Conservation (phyloP, 495 filamentous ascomycete genomes). For the Choiromyces venosus region DNA sequence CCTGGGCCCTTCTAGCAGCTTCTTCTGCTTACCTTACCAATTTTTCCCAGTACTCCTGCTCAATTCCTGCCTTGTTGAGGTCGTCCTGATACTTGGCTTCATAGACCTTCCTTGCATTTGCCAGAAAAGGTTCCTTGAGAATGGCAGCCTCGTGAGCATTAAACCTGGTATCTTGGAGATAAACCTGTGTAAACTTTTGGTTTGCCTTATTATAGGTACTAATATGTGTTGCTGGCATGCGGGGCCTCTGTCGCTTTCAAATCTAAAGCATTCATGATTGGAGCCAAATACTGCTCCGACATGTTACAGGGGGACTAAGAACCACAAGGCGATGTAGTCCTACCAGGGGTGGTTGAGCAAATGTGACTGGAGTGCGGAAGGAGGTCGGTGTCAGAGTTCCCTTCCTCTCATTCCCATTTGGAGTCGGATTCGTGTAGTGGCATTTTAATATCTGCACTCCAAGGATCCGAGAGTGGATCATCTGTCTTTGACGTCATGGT, state of each 20-base stretch:
- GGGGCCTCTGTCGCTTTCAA: constrained; percentile 40
- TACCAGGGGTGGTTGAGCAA: constrained; percentile 13
- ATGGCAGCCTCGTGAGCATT: constrained; percentile 33
- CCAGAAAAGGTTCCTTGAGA: constrained; percentile 35
- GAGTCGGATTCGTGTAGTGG: constrained; percentile 32
- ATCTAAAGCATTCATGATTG: constrained; percentile 28
- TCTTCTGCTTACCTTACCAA: constrained; percentile 26
- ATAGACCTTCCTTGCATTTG: constrained; percentile 32
- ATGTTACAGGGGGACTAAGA: constrained; percentile 24
- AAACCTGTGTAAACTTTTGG: constrained; percentile 33
- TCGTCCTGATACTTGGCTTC: constrained; percentile 31
- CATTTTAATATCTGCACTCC: constrained; percentile 17
- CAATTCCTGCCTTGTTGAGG: constrained; percentile 16
- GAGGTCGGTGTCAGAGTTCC: constrained; percentile 24
- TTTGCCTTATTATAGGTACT: constrained; percentile 20
- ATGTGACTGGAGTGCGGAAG: constrained; percentile 18
- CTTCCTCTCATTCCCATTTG: constrained; percentile 30
- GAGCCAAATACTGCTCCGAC: constrained; percentile 22
- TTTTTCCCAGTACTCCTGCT: constrained; percentile 26
- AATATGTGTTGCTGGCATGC: constrained; percentile 30
- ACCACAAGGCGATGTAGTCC: constrained; percentile 9
- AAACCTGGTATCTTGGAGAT: constrained; percentile 38
- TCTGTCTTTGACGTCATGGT: not conserved
- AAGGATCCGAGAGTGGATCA: not conserved
- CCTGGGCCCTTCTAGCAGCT: constrained; percentile 30